Conservation (phyloP, 306 rosid genomes). For the Prunus dulcis region DNA sequence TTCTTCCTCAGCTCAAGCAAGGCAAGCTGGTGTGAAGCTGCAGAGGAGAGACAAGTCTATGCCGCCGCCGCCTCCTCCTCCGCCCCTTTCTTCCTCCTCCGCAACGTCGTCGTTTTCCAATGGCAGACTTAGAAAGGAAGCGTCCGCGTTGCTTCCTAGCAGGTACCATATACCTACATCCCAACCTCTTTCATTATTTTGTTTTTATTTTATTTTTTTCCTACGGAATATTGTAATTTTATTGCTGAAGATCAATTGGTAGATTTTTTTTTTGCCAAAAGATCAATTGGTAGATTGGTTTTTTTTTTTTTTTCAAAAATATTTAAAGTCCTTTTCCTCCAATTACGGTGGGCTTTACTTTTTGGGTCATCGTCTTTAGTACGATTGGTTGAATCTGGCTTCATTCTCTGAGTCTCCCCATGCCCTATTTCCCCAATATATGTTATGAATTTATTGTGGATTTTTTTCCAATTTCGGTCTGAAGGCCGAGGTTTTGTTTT, state of each 20-base stretch:
- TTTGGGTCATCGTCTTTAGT: not conserved
- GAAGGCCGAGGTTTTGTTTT: not conserved
- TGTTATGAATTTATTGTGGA: not conserved
- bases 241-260: not conserved
- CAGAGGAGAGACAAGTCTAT: constrained; percentile 37
- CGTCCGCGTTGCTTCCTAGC: constrained; percentile 31
- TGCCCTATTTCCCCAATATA: not conserved
- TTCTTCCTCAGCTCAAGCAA: constrained; percentile 39
- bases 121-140: constrained; percentile 42
- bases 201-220: not conserved
- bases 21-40: constrained; percentile 27
- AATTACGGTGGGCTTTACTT: not conserved
- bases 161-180: constrained; percentile 31
- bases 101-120: constrained; percentile 21
- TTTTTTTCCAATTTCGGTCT: constrained; percentile 1
- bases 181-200: not conserved
- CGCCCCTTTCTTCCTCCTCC: constrained; percentile 27
- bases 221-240: not conserved
- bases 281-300: not conserved
- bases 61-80: constrained; percentile 50
- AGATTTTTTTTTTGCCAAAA: not conserved
- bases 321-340: not conserved
- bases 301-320: not conserved
- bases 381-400: no score
- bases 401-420: no score